Conservation (phyloP, 1,284 basidiomycete species). For the Vanrija humicola region DNA sequence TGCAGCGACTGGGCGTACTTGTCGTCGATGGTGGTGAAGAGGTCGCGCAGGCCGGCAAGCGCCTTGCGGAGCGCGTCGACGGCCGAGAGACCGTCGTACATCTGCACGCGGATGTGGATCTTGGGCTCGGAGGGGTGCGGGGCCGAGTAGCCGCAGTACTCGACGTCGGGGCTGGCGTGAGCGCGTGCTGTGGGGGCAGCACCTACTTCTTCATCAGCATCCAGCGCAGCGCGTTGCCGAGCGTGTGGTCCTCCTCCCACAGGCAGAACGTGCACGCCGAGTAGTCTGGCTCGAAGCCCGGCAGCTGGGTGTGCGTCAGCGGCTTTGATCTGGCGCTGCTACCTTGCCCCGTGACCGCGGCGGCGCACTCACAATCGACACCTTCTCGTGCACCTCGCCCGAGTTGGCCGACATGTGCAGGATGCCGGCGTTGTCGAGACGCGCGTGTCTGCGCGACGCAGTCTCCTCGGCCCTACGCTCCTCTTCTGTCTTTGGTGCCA, state of each 20-base stretch:
- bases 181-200: not conserved
- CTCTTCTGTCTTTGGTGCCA: constrained; percentile 8
- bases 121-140: constrained; percentile 96
- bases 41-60: constrained; percentile 67
- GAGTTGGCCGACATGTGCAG: constrained; percentile 33
- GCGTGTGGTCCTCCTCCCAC: constrained; percentile 88
- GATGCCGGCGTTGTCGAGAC: constrained; percentile 40
- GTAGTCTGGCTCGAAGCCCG: constrained; percentile 72
- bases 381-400: constrained; percentile 34
- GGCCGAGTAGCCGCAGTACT: constrained; percentile 96
- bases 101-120: constrained; percentile 94
- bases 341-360: too few relatives aligned
- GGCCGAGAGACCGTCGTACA: constrained; percentile 84
- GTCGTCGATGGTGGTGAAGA: constrained; percentile 65
- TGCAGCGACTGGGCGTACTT: constrained; percentile 61
- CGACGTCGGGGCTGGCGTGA: constrained; percentile 81
- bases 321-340: not conserved
- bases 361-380: constrained; percentile 40
- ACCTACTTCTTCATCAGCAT: constrained; percentile 98
- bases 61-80: constrained; percentile 71
- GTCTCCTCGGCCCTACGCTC: constrained; percentile 16
- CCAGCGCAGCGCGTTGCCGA: constrained; percentile 91
- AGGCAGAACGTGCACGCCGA: constrained; percentile 90
- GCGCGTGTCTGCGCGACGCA: constrained; percentile 18
- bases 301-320: constrained; percentile 46